Base-by-base conservation (phyloP, 352 stramenopile genomes). In the Globisporangium iwayamae region DNA sequence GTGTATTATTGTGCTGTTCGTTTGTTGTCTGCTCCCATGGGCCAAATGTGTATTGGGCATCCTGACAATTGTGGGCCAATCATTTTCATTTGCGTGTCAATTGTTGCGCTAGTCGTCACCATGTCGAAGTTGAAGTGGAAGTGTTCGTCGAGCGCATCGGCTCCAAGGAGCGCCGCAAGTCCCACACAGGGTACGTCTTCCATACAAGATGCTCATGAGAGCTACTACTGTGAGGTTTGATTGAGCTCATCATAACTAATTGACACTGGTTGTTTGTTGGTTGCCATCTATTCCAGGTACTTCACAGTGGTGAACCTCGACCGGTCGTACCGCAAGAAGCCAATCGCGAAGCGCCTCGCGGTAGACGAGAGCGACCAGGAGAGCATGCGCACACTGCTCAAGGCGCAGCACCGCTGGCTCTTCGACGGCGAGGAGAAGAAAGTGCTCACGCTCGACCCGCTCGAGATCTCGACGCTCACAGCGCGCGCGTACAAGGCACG, bases 231-330 rank as follows among this genome's bases (percentile, higher is more conserved):
- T 34, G n/a, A 13, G 9, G 36, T 16, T 14, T 41, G 36, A 14
- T 11, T 41, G 9, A 14, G 9, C 36, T 41, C 36, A 4, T 41
- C 22, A 30, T 16, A 6, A 20, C 18, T 64, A 3, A 28, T 5
- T n/a, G 32, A 58, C 38, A 14, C 34, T 28, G 14, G 36, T 41
- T 28, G 25, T 28, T 28, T 28, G 25, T 28, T 28, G 25, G 36
- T 11, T 41, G 36, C 2, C 38, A 9, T 39, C 5, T 32, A 22
- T 38, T 13, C n/a, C 20, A 71, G 66, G 11, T 74, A 69, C 28
- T 74, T 74, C 9, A 74, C 59, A 25, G 67, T 71, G 39, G 52
- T 74, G 51, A 71, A 74, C 55, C 55, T 74, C n/a, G 68, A 74
- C 54, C 50, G 52, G 25, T 65, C 63, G 30, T 62, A 73, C 50